Evolutionary conservation across 2,329 filamentous ascomycete species (phyloP).

Genomic region (Cladosporium sp.): DNA sequence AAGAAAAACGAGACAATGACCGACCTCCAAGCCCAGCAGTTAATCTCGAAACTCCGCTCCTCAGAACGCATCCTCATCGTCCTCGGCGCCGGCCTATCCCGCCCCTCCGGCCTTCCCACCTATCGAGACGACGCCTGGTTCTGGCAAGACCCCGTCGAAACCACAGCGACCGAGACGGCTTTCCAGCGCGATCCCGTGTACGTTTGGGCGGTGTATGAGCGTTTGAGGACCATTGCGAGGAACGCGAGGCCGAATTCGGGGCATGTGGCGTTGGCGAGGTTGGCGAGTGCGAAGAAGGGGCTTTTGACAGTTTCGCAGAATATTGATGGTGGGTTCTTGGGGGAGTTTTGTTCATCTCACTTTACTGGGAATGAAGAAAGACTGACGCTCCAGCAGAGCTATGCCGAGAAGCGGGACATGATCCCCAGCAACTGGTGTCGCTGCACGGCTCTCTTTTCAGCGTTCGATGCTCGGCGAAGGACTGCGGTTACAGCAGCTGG

Average conservation of each 20-base stretch:
- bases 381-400: not conserved
- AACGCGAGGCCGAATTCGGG: constrained; percentile 22
- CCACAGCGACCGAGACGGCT: constrained; percentile 16
- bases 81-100: constrained; percentile 25
- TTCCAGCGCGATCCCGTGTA: constrained; percentile 21
- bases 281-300: constrained; percentile 16
- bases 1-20: too few relatives aligned
- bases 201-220: constrained; percentile 22
- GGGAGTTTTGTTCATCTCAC: not conserved
- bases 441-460: not conserved
- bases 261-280: constrained; percentile 20
- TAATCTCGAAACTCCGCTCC: not conserved
- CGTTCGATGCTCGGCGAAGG: not conserved
- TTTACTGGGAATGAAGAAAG: too few relatives aligned
- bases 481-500: not conserved
- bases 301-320: constrained; percentile 26
- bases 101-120: constrained; percentile 23
- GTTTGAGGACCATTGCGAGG: constrained; percentile 15
- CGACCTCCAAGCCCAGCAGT: too few relatives aligned
- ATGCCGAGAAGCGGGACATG: not conserved
- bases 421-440: not conserved
- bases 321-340: constrained; percentile 22
- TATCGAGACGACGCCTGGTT: constrained; percentile 18
- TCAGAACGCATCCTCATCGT: constrained; percentile 21
- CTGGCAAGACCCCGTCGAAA: constrained; percentile 12